Evolutionary conservation across 805 yeast species (phyloP).

Genomic region (Torulaspora franciscae): DNA sequence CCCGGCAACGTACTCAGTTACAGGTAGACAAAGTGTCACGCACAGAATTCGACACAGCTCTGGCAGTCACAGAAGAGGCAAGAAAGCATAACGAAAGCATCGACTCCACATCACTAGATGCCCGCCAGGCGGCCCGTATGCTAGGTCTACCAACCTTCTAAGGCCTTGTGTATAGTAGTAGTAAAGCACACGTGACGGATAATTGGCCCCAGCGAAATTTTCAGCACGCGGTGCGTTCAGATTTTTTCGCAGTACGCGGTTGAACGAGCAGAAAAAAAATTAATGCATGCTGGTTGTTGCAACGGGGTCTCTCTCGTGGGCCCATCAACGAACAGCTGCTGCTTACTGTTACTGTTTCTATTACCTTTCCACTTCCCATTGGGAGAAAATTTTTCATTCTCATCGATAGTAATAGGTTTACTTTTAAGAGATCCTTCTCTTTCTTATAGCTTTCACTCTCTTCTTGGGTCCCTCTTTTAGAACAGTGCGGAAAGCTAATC

Average conservation of each 20-base stretch:
- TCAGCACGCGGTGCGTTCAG: slow-evolving; percentile 10
- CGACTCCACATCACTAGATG: slow-evolving; percentile 47
- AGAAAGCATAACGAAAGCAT: slow-evolving; percentile 25
- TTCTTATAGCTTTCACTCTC: slow-evolving; percentile 3
- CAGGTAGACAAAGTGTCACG: slow-evolving; percentile 20
- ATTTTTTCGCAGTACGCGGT: slow-evolving; percentile 14
- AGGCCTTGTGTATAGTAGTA: background rate
- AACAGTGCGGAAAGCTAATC: slow-evolving; percentile 17
- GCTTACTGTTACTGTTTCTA: no score
- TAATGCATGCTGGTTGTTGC: slow-evolving; percentile 3
- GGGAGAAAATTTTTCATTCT: slow-evolving; percentile 12
- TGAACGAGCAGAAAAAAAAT: slow-evolving; percentile 2
- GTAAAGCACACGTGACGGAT: background rate
- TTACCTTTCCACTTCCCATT: background rate
- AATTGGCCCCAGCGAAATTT: slow-evolving; percentile 5
- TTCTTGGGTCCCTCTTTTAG: slow-evolving; percentile 1
- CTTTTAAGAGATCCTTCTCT: slow-evolving; percentile 3
- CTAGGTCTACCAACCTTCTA: slow-evolving; percentile 72
- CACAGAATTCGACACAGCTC: slow-evolving; percentile 26
- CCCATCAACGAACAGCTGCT: no score
- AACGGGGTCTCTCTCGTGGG: background rate
- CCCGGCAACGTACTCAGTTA: slow-evolving; percentile 28
- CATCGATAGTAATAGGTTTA: background rate
- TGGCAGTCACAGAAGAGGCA: slow-evolving; percentile 28
- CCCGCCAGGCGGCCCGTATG: slow-evolving; percentile 75